Conservation (phyloP, 495 filamentous ascomycete genomes). For the Cryomyces antarcticus region DNA sequence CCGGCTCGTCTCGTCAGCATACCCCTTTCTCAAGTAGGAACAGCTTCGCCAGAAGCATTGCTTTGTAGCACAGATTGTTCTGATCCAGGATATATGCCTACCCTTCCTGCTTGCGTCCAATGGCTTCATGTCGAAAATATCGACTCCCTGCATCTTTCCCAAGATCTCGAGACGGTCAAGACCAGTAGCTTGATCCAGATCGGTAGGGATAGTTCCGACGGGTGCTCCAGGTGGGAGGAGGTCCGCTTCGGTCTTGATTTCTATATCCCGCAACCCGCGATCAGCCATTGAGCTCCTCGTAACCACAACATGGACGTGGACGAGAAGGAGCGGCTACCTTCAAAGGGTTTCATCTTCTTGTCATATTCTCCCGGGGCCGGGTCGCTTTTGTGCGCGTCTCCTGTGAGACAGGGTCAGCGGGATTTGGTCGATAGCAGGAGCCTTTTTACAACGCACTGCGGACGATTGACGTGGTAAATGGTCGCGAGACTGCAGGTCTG, state of each 20-base stretch:
- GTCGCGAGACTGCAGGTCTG: conserved; percentile 35
- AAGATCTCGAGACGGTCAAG: conserved; percentile 95
- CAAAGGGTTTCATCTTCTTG: conserved; percentile 15
- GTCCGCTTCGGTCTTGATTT: conserved; percentile 63
- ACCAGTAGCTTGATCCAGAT: conserved; percentile 87
- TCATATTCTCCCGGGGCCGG: conserved; percentile 6
- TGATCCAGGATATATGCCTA: conserved; percentile 17
- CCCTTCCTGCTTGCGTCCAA: conserved; percentile 77
- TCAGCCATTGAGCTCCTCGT: not conserved
- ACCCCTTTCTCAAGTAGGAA: not conserved
- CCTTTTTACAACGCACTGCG: conserved; percentile 30
- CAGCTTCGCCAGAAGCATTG: too few relatives aligned
- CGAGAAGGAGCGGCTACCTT: conserved; percentile 7
- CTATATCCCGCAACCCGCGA: conserved; percentile 26
- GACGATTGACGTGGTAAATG: conserved; percentile 33
- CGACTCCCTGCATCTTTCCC: conserved; percentile 97
- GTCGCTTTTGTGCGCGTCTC: conserved; percentile 1
- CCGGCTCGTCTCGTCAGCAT: not conserved
- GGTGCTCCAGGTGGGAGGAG: conserved; percentile 64
- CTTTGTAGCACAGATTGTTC: too few relatives aligned
- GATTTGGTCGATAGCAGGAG: not conserved
- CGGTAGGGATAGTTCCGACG: conserved; percentile 71
- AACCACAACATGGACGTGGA: not conserved
- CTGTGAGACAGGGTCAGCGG: not conserved
- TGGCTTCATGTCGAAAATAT: conserved; percentile 96